Evolutionary conservation across 164 flowering plant species (phyloP), one percentile per base, ranked within the genome.

Genomic region (Euptelea pleiosperma): DNA sequence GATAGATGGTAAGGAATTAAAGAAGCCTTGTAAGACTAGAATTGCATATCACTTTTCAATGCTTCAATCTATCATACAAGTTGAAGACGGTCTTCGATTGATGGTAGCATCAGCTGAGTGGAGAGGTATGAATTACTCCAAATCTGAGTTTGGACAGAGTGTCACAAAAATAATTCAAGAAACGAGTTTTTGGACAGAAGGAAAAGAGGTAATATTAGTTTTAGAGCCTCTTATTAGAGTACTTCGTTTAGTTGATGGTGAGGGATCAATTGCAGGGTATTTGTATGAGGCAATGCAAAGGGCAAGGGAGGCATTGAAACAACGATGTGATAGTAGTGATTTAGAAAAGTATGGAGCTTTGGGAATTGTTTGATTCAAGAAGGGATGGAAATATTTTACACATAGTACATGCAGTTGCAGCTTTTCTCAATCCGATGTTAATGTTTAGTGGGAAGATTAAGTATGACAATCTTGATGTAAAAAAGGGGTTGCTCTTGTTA

Each of bases 261-360:
- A 69, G 6, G 72, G 64, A 8, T 57, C 64, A 16, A 63, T 64
- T 58, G 51, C 59, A 35, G 68, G 72, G 21, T 69, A 57, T 35
- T 58, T 69, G 49, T 69, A 63, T 58, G 72, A 52, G 35, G 62
- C 67, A 26, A 34, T 68, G 57, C 57, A 68, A 51, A 50, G 55
- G 37, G 63, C 47, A 34, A 51, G 53, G 9, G 41, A 29, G 12
- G 56, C 49, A 37, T 50, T 69, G 9, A 41, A 28, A 18, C 58
- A 34, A 37, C 54, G 31, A 1, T 63, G 36, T 55, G 22, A 7
- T n/a, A n/a, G n/a, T 40, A 42, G 11, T 15, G 58, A 64, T 45
- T 2, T 25, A 22, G 14, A 21, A 2, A 57, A 59, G 35, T 58
- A 57, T 40, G 14, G 34, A 43, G 56, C 15, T 57, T 12, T 39